Evolutionary conservation across 1,284 basidiomycete species (phyloP).

Genomic region (Ceratobasidium sp.): DNA sequence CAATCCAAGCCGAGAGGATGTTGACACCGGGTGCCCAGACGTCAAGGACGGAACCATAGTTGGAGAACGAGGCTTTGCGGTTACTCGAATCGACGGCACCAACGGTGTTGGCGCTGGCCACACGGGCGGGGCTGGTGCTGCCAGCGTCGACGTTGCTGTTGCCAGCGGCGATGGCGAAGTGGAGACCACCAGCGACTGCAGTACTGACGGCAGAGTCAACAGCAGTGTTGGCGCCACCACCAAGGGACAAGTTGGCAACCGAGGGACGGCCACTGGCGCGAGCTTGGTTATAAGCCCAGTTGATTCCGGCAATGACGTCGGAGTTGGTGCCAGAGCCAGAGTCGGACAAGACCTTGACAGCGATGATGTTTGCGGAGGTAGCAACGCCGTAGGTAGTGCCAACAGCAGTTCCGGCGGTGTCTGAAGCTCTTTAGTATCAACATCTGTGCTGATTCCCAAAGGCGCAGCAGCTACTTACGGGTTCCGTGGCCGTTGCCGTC

Average conservation of each 20-base stretch:
- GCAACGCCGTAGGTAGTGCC: conserved; percentile 87
- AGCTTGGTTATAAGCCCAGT: conserved; percentile 75
- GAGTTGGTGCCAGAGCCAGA: conserved; percentile 94
- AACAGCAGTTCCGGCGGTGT: conserved; percentile 52
- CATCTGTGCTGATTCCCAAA: background rate
- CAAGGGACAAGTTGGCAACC: conserved; percentile 40
- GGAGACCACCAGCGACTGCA: conserved; percentile 79
- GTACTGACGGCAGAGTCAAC: conserved; percentile 38
- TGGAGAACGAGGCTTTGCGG: conserved; percentile 88
- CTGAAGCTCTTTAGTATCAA: background rate
- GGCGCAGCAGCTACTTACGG: conserved; percentile 2
- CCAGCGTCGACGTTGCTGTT: conserved; percentile 61
- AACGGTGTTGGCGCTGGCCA: conserved; percentile 82
- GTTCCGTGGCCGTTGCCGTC: conserved; percentile 11
- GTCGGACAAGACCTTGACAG: conserved; percentile 96
- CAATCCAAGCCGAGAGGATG: conserved; percentile 80
- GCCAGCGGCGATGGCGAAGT: conserved; percentile 96
- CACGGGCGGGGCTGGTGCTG: conserved; percentile 56
- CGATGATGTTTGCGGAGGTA: conserved; percentile 89
- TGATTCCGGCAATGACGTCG: conserved; percentile 86
- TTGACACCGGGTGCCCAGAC: conserved; percentile 61
- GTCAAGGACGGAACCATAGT: conserved; percentile 59
- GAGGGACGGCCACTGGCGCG: conserved; percentile 10
- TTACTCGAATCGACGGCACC: conserved; percentile 83
- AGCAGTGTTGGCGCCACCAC: conserved; percentile 29